Conservation (phyloP, 495 filamentous ascomycete species). For the Trypethelium eluteriae region DNA sequence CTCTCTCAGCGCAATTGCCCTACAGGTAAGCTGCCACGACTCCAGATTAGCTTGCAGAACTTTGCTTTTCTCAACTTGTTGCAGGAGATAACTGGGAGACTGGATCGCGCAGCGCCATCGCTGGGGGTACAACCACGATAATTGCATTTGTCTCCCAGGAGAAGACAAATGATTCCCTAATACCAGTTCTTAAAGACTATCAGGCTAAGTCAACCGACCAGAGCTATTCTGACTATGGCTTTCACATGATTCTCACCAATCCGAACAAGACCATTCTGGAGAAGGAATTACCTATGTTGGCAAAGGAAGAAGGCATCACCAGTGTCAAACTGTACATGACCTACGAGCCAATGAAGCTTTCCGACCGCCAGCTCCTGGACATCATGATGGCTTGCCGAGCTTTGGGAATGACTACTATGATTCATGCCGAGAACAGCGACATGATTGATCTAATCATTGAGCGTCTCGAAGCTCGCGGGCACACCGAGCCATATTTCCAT, state of each 20-base stretch:
- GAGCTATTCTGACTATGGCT: conserved; percentile 54
- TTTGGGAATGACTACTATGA: conserved; percentile 51
- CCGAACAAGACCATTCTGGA: conserved; percentile 42
- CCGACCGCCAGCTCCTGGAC: conserved; percentile 50
- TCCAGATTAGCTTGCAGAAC: too few relatives aligned
- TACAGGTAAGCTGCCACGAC: conserved; percentile 19
- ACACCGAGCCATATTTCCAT: conserved; percentile 49
- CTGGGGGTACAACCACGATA: conserved; percentile 55
- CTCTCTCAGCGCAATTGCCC: conserved; percentile 42
- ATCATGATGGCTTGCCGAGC: conserved; percentile 35
- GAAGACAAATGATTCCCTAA: conserved; percentile 43
- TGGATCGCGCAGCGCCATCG: conserved; percentile 51
- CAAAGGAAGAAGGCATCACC: conserved; percentile 44
- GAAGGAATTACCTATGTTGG: conserved; percentile 19
- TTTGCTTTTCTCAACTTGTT: not conserved
- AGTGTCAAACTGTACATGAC: conserved; percentile 60
- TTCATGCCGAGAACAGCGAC: conserved; percentile 56
- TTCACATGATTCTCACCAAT: conserved; percentile 52
- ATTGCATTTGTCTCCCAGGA: conserved; percentile 52
- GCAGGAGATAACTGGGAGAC: conserved; percentile 44
- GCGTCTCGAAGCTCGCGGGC: conserved; percentile 31
- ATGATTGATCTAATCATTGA: conserved; percentile 36
- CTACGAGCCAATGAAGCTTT: conserved; percentile 49
- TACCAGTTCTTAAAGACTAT: conserved; percentile 43
- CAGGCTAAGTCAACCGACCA: conserved; percentile 41